Conservation (phyloP, 1,284 basidiomycete genomes). For the Rhodofomes roseus region DNA sequence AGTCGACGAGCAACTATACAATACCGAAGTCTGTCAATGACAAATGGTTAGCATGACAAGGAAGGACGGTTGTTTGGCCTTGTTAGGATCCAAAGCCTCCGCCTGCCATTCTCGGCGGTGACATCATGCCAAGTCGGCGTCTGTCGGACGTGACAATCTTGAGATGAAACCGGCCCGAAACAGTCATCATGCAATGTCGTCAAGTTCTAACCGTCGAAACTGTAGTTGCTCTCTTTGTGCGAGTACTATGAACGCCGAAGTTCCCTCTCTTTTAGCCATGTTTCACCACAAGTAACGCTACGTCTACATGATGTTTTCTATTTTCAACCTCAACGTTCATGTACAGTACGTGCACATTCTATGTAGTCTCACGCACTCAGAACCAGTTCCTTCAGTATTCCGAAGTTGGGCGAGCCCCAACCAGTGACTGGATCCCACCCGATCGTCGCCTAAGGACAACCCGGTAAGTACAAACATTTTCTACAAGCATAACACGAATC, state of each 20-base stretch:
- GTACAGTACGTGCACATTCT: neutral
- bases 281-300: too few relatives aligned
- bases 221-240: too few relatives aligned
- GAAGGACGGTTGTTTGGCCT: neutral
- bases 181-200: too few relatives aligned
- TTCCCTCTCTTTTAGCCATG: too few relatives aligned
- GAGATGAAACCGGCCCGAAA: neutral
- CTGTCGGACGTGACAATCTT: constrained; percentile 7
- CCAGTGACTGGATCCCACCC: constrained; percentile 40
- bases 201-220: too few relatives aligned
- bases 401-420: constrained; percentile 31
- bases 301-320: too few relatives aligned
- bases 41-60: too few relatives aligned
- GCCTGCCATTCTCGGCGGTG: constrained; percentile 14
- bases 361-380: neutral
- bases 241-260: too few relatives aligned
- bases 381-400: constrained; percentile 18
- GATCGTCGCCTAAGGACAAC: constrained; percentile 11
- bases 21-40: too few relatives aligned
- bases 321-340: too few relatives aligned
- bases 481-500: neutral
- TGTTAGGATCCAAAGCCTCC: neutral
- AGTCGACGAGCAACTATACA: too few relatives aligned
- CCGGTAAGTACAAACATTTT: neutral
- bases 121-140: constrained; percentile 36